These are phyloP conservation scores for Fistulifera pelliculosa DNA, from an alignment of 108 stramenopile species.

Conservation along the genomic window DNA sequence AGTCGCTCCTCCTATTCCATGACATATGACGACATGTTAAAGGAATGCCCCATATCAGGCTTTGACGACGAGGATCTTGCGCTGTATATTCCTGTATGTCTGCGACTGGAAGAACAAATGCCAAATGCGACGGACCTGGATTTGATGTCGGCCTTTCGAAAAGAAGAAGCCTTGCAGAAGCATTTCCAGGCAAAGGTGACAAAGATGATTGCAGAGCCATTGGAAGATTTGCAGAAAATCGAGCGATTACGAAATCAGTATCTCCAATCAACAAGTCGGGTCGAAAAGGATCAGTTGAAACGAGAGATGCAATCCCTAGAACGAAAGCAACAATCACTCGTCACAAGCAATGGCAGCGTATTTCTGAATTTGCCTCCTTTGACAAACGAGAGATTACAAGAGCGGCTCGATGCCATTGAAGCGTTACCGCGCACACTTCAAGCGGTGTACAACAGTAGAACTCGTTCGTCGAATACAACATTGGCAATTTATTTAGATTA, in stretches of 20 bases:
- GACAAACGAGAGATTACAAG: constrained; percentile 19
- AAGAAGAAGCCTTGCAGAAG: constrained; percentile 18
- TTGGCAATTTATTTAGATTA: constrained; percentile 29
- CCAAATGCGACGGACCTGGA: constrained; percentile 13
- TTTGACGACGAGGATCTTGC: constrained; percentile 31
- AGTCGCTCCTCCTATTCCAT: neutral
- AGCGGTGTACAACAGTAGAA: constrained; percentile 21
- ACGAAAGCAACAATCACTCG: constrained; percentile 6
- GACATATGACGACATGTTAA: neutral
- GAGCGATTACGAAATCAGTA: constrained; percentile 20
- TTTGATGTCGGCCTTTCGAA: constrained; percentile 19
- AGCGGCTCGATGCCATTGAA: constrained; percentile 18
- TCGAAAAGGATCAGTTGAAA: constrained; percentile 22
- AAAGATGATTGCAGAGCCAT: constrained; percentile 19
- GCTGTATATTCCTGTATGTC: constrained; percentile 26
- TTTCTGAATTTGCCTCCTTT: constrained; percentile 13
- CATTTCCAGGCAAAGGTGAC: constrained; percentile 31
- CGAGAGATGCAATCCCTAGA: constrained; percentile 24
- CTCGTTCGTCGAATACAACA: constrained; percentile 7
- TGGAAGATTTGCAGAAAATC: constrained; percentile 26
- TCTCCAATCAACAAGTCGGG: constrained; percentile 16
- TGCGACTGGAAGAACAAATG: constrained; percentile 19
- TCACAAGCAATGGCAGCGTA: constrained; percentile 17
- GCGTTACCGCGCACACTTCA: constrained; percentile 23
- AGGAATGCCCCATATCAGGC: constrained; percentile 16